phyloP scores from a whole-genome alignment of 306 rosid species.

The Fagus sylvatica region DNA sequence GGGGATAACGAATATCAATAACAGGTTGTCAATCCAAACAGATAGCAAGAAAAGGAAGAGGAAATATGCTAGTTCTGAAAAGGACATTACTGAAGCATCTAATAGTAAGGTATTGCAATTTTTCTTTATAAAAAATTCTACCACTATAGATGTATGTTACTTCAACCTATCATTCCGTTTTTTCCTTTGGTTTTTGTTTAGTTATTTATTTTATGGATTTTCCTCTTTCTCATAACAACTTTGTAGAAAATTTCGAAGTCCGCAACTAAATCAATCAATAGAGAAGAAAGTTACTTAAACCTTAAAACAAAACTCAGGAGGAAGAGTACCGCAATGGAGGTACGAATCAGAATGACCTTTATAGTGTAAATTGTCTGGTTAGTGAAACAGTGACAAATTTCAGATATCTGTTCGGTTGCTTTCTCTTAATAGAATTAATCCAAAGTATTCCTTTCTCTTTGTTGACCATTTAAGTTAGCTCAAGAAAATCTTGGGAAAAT shows the following conservation, averaged over 20 bases:
- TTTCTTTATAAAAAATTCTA: conserved; percentile 3
- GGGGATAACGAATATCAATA: conserved; percentile 30
- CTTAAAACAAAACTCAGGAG: conserved; percentile 35
- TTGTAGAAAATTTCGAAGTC: conserved; percentile 31
- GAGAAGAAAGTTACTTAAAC: conserved; percentile 15
- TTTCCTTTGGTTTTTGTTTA: background rate
- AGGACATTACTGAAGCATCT: conserved; percentile 38
- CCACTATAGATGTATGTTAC: background rate
- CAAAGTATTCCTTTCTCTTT: background rate
- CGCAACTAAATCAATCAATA: conserved; percentile 22
- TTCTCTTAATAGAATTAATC: background rate
- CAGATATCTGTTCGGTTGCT: background rate
- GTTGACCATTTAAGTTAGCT: conserved; percentile 9
- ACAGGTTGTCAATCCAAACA: conserved; percentile 20
- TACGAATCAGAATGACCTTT: conserved; percentile 21
- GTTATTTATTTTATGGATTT: background rate
- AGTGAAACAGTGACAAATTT: background rate
- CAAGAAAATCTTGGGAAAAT: background rate
- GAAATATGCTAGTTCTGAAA: conserved; percentile 21
- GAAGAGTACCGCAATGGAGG: conserved; percentile 33
- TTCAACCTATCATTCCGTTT: conserved; percentile 6
- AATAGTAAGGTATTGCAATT: conserved; percentile 39
- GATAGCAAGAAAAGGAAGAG: conserved; percentile 29
- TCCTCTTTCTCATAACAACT: conserved; percentile 12
- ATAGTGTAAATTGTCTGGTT: background rate